Conservation (phyloP, 331 rosid genomes). For the Malus hybrid region DNA sequence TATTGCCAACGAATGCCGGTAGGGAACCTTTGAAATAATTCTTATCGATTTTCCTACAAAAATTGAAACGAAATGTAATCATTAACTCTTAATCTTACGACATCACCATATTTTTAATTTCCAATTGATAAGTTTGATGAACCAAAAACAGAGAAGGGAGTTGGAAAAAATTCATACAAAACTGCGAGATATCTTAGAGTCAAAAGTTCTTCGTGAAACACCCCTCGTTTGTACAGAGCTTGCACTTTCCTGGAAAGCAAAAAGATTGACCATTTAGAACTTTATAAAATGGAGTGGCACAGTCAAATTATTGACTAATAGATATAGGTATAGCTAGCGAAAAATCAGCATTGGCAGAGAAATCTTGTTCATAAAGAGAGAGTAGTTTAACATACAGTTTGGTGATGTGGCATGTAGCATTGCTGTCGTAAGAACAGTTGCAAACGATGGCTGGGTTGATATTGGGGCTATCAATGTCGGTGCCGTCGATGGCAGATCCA, state of each 20-base stretch:
- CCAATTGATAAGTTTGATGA: background rate
- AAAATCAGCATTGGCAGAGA: background rate
- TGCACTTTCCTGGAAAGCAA: constrained; percentile 47
- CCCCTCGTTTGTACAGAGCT: constrained; percentile 27
- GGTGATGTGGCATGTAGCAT: constrained; percentile 19
- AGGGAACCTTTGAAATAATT: constrained; percentile 59
- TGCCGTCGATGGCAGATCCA: constrained; percentile 16
- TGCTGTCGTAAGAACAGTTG: constrained; percentile 22
- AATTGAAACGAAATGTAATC: background rate
- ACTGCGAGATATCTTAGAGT: constrained; percentile 40
- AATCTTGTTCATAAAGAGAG: background rate
- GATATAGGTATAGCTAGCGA: background rate
- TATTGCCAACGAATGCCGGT: constrained; percentile 53
- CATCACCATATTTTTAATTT: background rate
- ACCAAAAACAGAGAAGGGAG: background rate
- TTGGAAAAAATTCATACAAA: constrained; percentile 35
- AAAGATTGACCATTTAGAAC: background rate
- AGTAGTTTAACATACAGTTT: constrained; percentile 7
- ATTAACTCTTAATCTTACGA: background rate
- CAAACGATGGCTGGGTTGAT: constrained; percentile 35
- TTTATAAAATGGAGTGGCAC: background rate
- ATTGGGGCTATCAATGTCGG: background rate
- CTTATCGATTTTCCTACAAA: constrained; percentile 42
- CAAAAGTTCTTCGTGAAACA: constrained; percentile 53
- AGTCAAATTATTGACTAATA: background rate